These are phyloP conservation scores for Botryotinia globosa DNA, from an alignment of 2,329 filamentous ascomycete genomes.

Conservation along the genomic window DNA sequence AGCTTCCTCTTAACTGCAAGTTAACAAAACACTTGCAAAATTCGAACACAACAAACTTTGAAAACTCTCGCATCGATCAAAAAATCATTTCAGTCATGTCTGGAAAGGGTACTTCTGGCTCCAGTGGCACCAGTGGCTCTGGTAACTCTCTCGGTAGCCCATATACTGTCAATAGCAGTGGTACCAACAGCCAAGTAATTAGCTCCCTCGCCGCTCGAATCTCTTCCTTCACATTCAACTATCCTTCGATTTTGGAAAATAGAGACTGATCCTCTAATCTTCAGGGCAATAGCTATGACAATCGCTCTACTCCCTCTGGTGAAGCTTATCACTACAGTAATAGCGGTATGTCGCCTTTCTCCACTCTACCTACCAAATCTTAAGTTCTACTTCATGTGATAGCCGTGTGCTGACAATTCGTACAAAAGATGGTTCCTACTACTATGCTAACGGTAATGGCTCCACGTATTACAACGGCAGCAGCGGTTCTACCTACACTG, in stretches of 20 bases:
- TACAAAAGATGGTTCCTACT: slow-evolving; percentile 59
- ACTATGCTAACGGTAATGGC: slow-evolving; percentile 68
- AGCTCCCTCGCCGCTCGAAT: slow-evolving; percentile 15
- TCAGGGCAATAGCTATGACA: slow-evolving; percentile 67
- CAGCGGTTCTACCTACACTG: slow-evolving; percentile 54
- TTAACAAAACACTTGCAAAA: neutral
- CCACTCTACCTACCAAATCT: neutral
- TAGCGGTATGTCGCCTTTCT: slow-evolving; percentile 41
- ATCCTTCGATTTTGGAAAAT: neutral
- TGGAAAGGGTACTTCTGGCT: neutral
- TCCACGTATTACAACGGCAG: slow-evolving; percentile 67
- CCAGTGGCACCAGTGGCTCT: neutral
- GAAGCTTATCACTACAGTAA: slow-evolving; percentile 67
- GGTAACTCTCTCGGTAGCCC: slow-evolving; percentile 21
- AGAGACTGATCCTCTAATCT: neutral
- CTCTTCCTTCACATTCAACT: neutral
- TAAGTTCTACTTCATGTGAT: neutral
- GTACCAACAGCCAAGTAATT: slow-evolving; percentile 65
- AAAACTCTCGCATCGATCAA: neutral
- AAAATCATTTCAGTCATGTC: neutral
- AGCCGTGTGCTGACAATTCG: neutral
- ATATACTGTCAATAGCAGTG: slow-evolving; percentile 43
- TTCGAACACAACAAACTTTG: neutral
- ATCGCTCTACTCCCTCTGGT: slow-evolving; percentile 58
- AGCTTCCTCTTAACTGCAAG: neutral